phyloP scores from a whole-genome alignment of 1,139 yeast species.

The Candida tetrigidarum region DNA sequence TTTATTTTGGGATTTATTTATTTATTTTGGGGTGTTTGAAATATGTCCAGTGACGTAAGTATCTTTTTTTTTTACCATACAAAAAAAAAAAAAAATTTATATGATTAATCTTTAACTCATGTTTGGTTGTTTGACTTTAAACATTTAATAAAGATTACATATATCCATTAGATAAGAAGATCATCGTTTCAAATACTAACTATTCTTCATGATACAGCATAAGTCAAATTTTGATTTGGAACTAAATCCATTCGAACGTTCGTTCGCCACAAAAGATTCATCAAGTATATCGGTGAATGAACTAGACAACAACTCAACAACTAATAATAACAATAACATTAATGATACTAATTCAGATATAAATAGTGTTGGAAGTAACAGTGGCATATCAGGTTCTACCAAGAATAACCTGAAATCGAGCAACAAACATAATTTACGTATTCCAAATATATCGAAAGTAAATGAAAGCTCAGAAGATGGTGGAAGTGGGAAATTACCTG shows the following conservation, averaged over 20 bases:
- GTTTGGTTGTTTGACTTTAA: neutral
- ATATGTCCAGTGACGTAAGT: constrained; percentile 18
- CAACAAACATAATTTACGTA: constrained; percentile 39
- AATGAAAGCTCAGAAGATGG: constrained; percentile 17
- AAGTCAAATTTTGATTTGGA: constrained; percentile 74
- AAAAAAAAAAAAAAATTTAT: neutral
- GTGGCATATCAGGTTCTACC: constrained; percentile 5
- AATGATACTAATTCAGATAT: constrained; percentile 8
- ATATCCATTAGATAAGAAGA: neutral
- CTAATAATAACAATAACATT: constrained; percentile 8
- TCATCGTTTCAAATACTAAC: constrained; percentile 22
- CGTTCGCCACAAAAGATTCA: constrained; percentile 70
- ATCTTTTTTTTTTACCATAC: constrained; percentile 6
- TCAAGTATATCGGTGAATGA: constrained; percentile 11
- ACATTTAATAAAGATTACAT: neutral
- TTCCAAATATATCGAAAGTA: constrained; percentile 36
- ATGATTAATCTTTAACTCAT: constrained; percentile 3
- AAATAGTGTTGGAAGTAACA: constrained; percentile 7
- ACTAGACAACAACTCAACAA: neutral
- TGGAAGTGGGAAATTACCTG: constrained; percentile 35
- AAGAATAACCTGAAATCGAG: constrained; percentile 14
- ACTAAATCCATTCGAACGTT: constrained; percentile 94
- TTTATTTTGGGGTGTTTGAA: neutral
- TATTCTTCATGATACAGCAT: constrained; percentile 26
- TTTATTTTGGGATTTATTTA: neutral